phyloP scores from a whole-genome alignment of 2,329 filamentous ascomycete species.

The Dothistroma septosporum region DNA sequence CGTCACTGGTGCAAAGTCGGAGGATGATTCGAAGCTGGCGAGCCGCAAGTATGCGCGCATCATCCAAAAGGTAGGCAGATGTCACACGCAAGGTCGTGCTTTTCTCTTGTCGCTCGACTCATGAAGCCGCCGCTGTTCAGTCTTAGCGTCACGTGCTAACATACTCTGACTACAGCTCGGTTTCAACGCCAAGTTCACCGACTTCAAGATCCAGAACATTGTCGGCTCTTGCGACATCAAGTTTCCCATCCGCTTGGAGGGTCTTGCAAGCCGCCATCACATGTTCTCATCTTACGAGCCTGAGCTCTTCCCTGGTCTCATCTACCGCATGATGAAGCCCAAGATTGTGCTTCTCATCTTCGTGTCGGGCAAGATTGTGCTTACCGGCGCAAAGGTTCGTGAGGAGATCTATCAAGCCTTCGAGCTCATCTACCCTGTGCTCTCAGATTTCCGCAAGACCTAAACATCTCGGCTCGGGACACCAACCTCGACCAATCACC shows the following conservation, averaged over 20 bases:
- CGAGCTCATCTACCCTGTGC: constrained; percentile 92
- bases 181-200: constrained; percentile 56
- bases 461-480: not conserved
- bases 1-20: constrained; percentile 94
- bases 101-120: not conserved
- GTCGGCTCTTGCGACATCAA: constrained; percentile 99
- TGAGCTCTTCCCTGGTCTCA: constrained; percentile 96
- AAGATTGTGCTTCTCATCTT: constrained; percentile 96
- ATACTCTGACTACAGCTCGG: constrained; percentile 11
- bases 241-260: constrained; percentile 96
- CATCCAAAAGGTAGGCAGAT: constrained; percentile 71
- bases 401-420: constrained; percentile 98
- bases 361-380: constrained; percentile 95
- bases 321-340: constrained; percentile 99
- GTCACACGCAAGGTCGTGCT: not conserved
- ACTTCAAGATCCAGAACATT: constrained; percentile 99
- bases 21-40: constrained; percentile 95
- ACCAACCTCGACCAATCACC: not conserved
- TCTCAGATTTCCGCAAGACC: constrained; percentile 26
- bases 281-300: constrained; percentile 99
- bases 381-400: constrained; percentile 94
- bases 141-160: not conserved
- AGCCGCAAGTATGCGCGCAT: constrained; percentile 97
- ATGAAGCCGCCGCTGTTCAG: constrained; percentile 39
- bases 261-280: constrained; percentile 93